These are phyloP conservation scores for Geranium incanum DNA, from an alignment of 441 rosid genomes.

Conservation along the genomic window DNA sequence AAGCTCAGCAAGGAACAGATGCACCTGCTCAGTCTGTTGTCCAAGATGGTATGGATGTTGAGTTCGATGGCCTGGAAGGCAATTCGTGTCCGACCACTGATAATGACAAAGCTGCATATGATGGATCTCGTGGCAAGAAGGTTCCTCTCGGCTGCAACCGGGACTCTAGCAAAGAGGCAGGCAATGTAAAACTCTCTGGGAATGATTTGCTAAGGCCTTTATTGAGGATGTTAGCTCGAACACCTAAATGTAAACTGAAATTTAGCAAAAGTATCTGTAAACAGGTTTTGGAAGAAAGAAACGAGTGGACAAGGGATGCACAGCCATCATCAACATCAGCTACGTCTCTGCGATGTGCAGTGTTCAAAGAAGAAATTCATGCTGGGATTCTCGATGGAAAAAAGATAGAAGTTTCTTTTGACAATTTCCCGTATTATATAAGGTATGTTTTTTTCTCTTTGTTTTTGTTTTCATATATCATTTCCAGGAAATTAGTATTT, in stretches of 20 bases:
- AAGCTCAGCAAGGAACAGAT: slow-evolving; percentile 43
- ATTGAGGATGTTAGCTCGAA: slow-evolving; percentile 40
- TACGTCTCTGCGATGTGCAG: slow-evolving; percentile 53
- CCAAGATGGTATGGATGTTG: slow-evolving; percentile 44
- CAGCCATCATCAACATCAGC: slow-evolving; percentile 38
- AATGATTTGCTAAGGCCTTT: slow-evolving; percentile 39
- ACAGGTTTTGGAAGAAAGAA: slow-evolving; percentile 50
- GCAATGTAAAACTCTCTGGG: slow-evolving; percentile 45
- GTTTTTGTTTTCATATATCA: background rate
- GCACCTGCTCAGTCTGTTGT: slow-evolving; percentile 42
- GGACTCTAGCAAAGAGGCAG: slow-evolving; percentile 48
- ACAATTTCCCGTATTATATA: slow-evolving; percentile 72
- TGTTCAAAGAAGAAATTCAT: slow-evolving; percentile 57
- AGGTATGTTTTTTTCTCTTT: slow-evolving; percentile 37
- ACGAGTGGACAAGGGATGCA: slow-evolving; percentile 46
- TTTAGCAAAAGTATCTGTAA: slow-evolving; percentile 40
- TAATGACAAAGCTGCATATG: slow-evolving; percentile 44
- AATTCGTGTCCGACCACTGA: slow-evolving; percentile 40
- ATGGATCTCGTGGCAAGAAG: slow-evolving; percentile 44
- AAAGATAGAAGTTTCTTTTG: slow-evolving; percentile 67
- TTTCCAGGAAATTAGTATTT: background rate
- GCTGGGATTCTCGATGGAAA: slow-evolving; percentile 60
- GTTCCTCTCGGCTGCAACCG: slow-evolving; percentile 47
- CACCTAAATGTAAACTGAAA: slow-evolving; percentile 48
- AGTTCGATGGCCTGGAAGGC: slow-evolving; percentile 48